Evolutionary conservation across 352 stramenopile species (phyloP), one percentile per base, ranked within the genome.

Genomic region (Globisporangium radiosum): DNA sequence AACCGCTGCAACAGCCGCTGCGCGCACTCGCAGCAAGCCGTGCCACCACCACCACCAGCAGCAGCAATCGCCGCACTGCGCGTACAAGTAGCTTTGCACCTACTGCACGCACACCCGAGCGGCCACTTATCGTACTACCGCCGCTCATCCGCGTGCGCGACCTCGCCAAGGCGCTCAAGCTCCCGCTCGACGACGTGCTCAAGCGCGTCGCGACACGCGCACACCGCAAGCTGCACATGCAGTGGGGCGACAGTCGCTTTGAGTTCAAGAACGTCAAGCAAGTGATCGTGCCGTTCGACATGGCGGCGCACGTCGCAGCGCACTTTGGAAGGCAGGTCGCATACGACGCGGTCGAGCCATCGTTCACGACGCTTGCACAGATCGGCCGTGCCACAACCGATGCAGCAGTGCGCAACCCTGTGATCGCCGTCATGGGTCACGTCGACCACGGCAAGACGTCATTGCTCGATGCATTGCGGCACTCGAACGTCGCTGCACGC

Each of bases 371-470:
- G 44, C 72, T 42, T 25, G 25, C 25, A 25, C 25, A 25, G 25
- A 25, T 25, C 25, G 25, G 50, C 63, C 58, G n/a, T n/a, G 40
- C 42, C 57, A n/a, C 15, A 37, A 13, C 9, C 17, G 19, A 8
- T 36, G 39, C 49, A n/a, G 14, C 57, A 49, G 66, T 96, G 44
- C 78, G 97, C 36, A 75, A 95, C 17, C 97, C 98, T 5, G 96
- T 99, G 51, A 96, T 99, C 40, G 98, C 96, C 8, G 97, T 99
- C 44, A 99, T 99, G 97, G 98, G 98, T 43, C 98, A 99, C 71
- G 97, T 99, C 25, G 97, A 99, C 81, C 98, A 99, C 75, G 98
- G 98, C 64, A 99, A 99, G 73, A 99, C 98, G 10, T 98, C 95
- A n/a, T 75, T 99, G 11, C 87, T 99, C 52, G 98, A 99, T 73